Percentiles rank a stretch among this genome's conserved stretches.
Conservation (phyloP, 192 early-diverging fungal genomes). For the Gigaspora rosea region DNA sequence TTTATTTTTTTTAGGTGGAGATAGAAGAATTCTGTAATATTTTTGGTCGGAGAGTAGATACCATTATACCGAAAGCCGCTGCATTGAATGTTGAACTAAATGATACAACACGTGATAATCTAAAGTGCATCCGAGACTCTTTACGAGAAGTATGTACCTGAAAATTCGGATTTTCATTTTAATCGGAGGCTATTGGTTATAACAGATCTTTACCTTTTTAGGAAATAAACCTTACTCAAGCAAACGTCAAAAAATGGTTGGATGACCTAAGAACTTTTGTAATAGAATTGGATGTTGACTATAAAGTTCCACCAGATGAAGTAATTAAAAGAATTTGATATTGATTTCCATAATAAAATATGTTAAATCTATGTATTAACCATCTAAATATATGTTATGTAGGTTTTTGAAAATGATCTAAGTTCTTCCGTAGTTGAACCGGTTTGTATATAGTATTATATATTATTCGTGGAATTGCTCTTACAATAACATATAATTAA, state of each 20-base stretch:
- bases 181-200: too few relatives aligned
- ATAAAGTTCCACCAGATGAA: conserved; percentile 19
- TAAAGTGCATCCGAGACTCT: conserved; percentile 1
- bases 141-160: conserved; percentile 17
- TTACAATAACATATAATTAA: neutral
- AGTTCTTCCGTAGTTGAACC: conserved; percentile 23
- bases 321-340: neutral
- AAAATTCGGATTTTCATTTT: neutral
- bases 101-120: conserved; percentile 9
- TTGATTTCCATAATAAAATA: too few relatives aligned
- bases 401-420: conserved; percentile 24
- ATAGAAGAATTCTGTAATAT: conserved; percentile 22
- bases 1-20: conserved; percentile 11
- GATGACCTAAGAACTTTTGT: neutral
- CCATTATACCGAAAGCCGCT: conserved; percentile 9
- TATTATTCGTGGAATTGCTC: neutral
- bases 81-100: neutral
- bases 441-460: conserved; percentile 26
- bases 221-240: conserved; percentile 2
- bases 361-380: too few relatives aligned
- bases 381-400: neutral
- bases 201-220: neutral
- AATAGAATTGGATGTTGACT: conserved; percentile 8
- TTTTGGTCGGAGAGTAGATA: conserved; percentile 29
- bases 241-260: conserved; percentile 25